Evolutionary conservation across 441 rosid species (phyloP).

Genomic region (Croton setiger): DNA sequence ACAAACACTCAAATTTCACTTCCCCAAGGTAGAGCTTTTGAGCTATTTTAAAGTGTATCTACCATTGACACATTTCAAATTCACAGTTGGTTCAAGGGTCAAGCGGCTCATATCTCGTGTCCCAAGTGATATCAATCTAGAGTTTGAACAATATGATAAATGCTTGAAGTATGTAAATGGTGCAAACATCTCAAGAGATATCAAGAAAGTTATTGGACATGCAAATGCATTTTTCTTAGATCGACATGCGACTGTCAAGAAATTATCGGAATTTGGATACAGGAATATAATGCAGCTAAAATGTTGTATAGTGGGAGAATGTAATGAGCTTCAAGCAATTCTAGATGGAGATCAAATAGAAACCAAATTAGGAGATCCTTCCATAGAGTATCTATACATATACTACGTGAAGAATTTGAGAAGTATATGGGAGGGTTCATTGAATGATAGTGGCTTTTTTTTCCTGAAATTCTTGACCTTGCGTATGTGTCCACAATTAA

Average conservation of each 20-base stretch:
- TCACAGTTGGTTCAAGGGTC: too few relatives aligned
- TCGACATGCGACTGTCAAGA: not conserved
- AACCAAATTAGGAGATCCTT: not conserved
- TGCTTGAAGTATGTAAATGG: constrained; percentile 19
- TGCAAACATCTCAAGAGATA: constrained; percentile 3
- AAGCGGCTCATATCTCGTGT: too few relatives aligned
- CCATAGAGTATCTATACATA: constrained; percentile 21
- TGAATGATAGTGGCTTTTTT: not conserved
- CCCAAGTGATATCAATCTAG: constrained; percentile 10
- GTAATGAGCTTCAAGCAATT: constrained; percentile 12
- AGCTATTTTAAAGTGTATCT: not conserved
- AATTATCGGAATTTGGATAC: constrained; percentile 13
- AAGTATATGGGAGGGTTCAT: constrained; percentile 10
- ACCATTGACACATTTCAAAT: too few relatives aligned
- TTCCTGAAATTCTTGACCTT: constrained; percentile 19
- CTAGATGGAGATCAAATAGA: constrained; percentile 6
- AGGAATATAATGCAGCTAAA: not conserved
- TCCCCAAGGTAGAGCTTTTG: not conserved
- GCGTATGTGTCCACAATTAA: constrained; percentile 21
- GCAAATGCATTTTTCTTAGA: constrained; percentile 16
- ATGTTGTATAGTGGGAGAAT: constrained; percentile 20
- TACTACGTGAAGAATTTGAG: constrained; percentile 20
- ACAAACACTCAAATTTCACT: constrained; percentile 12
- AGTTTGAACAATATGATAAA: constrained; percentile 11
- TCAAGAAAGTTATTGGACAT: not conserved